Conservation (phyloP, 163 green algal genomes). For the Picocystis sp. region DNA sequence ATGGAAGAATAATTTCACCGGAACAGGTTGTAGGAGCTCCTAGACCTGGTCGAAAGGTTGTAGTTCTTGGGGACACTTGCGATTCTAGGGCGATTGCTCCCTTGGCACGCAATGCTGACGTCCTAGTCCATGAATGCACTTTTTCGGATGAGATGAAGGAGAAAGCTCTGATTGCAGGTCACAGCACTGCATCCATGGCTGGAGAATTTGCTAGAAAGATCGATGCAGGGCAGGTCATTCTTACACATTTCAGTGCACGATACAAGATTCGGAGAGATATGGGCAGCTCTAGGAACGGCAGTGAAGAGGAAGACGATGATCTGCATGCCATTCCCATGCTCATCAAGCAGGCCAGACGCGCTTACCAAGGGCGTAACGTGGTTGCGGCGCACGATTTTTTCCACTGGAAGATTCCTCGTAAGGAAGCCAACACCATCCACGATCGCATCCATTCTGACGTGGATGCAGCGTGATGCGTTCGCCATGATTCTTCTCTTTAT, state of each 20-base stretch:
- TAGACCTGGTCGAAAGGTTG: conserved; percentile 41
- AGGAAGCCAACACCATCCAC: too few relatives aligned
- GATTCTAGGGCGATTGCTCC: conserved; percentile 43
- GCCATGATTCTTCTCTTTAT: too few relatives aligned
- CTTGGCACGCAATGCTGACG: conserved; percentile 42
- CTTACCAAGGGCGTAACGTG: too few relatives aligned
- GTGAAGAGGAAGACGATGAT: too few relatives aligned
- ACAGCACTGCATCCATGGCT: conserved; percentile 76
- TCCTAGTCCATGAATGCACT: conserved; percentile 84
- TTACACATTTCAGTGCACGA: conserved; percentile 81
- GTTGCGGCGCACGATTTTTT: too few relatives aligned
- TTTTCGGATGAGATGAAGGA: conserved; percentile 50
- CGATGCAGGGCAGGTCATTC: conserved; percentile 46
- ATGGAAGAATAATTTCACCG: conserved; percentile 7
- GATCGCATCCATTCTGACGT: too few relatives aligned
- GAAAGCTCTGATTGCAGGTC: conserved; percentile 63
- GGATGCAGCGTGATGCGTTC: too few relatives aligned
- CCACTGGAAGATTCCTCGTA: too few relatives aligned
- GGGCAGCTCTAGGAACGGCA: neutral
- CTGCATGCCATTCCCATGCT: too few relatives aligned
- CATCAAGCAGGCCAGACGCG: too few relatives aligned
- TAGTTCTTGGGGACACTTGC: conserved; percentile 82
- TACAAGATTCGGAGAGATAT: conserved; percentile 26
- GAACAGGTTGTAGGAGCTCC: conserved; percentile 12
- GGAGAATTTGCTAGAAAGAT: conserved; percentile 60